Conservation (phyloP, 306 rosid species). For the Citrullus colocynthis region DNA sequence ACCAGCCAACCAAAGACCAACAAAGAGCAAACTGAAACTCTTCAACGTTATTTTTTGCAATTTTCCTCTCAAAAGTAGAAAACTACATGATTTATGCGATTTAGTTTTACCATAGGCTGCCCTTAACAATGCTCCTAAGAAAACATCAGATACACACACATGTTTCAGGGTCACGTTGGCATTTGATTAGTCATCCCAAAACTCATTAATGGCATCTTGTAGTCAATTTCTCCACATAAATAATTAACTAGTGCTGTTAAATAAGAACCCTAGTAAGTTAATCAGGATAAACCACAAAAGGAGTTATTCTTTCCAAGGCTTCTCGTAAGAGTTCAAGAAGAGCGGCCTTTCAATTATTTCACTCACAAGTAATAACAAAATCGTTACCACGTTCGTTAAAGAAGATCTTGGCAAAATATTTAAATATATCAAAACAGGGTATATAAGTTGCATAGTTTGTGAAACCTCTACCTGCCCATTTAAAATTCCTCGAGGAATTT, state of each 20-base stretch:
- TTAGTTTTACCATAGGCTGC: not conserved
- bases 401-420: not conserved
- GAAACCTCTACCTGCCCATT: conserved; percentile 69
- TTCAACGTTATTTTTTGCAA: not conserved
- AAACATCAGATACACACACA: not conserved
- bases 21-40: too few species aligned
- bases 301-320: not conserved
- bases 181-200: not conserved
- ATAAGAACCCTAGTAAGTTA: not conserved
- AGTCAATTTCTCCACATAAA: not conserved
- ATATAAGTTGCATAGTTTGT: not conserved
- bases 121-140: not conserved
- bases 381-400: not conserved
- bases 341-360: not conserved
- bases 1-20: too few species aligned
- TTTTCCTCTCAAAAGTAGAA: not conserved
- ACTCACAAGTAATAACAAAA: not conserved
- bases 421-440: not conserved
- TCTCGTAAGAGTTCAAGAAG: not conserved
- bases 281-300: not conserved
- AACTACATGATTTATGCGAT: not conserved
- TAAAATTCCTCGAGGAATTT: conserved; percentile 50
- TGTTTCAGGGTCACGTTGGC: not conserved
- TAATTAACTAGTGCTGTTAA: not conserved
- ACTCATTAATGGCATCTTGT: not conserved